phyloP scores from a whole-genome alignment of 1,139 yeast genomes.

The Candida tetrigidarum region DNA sequence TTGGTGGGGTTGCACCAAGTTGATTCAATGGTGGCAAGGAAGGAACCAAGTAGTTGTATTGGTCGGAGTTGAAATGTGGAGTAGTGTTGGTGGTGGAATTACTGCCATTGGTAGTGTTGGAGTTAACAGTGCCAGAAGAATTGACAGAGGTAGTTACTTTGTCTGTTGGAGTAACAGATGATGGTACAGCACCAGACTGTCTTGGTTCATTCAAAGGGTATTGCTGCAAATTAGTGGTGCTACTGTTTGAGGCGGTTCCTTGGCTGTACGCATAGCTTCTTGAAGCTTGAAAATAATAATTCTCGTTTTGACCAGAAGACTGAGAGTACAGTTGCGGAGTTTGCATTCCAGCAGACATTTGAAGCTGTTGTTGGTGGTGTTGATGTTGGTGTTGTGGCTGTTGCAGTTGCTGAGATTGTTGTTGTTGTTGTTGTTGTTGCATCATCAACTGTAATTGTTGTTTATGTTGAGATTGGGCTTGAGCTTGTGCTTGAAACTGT shows the following conservation, averaged over 20 bases:
- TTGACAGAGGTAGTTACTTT: conserved; percentile 5
- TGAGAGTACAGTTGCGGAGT: conserved; percentile 9
- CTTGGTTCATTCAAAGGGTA: conserved; percentile 8
- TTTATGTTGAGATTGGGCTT: conserved; percentile 6
- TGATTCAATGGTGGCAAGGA: conserved; percentile 13
- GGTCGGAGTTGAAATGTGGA: conserved; percentile 7
- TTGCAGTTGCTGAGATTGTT: no score
- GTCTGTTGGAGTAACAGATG: conserved; percentile 4
- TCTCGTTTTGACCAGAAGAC: conserved; percentile 4
- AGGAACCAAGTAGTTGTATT: conserved; percentile 13
- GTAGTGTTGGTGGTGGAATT: not conserved
- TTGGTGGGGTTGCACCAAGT: conserved; percentile 7
- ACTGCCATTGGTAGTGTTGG: no score
- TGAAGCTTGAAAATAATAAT: conserved; percentile 7
- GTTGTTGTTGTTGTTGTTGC: conserved; percentile 9
- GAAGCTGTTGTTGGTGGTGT: conserved; percentile 7
- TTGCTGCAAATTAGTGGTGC: conserved; percentile 6
- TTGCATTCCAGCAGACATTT: conserved; percentile 1
- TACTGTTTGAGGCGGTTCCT: conserved; percentile 3
- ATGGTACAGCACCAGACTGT: not conserved
- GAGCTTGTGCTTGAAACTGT: conserved; percentile 6
- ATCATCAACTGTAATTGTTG: conserved; percentile 6
- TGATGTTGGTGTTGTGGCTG: conserved; percentile 6
- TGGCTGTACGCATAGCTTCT: conserved; percentile 6
- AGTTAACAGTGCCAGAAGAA: no score